Percentiles rank a stretch among this genome's conserved stretches.
Evolutionary conservation across 805 yeast species (phyloP).

Genomic region (Hanseniaspora occidentalis): DNA sequence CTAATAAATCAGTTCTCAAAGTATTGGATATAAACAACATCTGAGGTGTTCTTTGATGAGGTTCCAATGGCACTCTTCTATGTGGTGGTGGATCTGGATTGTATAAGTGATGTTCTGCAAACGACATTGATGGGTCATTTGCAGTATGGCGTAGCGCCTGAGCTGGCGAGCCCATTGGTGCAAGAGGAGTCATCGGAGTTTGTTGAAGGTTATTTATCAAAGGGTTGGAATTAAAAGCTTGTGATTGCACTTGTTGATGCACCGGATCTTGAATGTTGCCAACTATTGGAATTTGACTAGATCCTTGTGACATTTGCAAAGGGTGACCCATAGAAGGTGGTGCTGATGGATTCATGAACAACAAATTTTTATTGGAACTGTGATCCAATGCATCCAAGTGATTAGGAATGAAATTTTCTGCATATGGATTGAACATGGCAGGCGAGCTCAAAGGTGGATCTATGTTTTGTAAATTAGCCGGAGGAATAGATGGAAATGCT

Average conservation of each 20-base stretch:
- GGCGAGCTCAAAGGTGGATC: background rate
- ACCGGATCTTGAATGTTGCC: too few relatives aligned
- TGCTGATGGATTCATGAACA: background rate
- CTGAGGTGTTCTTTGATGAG: constrained; percentile 60
- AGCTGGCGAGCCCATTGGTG: constrained; percentile 1
- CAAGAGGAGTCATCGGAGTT: background rate
- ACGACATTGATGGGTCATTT: constrained; percentile 13
- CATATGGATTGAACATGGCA: background rate
- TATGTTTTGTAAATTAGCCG: background rate
- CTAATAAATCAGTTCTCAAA: constrained; percentile 56
- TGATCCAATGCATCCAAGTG: background rate
- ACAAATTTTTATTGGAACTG: background rate
- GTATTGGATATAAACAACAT: constrained; percentile 62
- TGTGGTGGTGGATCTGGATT: constrained; percentile 84
- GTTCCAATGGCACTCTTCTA: constrained; percentile 41
- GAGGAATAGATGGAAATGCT: background rate
- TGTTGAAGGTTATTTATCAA: background rate
- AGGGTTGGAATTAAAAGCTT: background rate
- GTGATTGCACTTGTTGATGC: background rate
- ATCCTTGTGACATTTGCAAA: background rate
- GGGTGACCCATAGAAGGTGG: background rate
- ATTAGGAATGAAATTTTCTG: background rate
- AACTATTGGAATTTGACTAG: background rate
- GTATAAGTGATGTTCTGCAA: constrained; percentile 70
- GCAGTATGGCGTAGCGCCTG: background rate